Conservation (phyloP, 2,329 filamentous ascomycete species). For the Pseudogymnoascus sp. region DNA sequence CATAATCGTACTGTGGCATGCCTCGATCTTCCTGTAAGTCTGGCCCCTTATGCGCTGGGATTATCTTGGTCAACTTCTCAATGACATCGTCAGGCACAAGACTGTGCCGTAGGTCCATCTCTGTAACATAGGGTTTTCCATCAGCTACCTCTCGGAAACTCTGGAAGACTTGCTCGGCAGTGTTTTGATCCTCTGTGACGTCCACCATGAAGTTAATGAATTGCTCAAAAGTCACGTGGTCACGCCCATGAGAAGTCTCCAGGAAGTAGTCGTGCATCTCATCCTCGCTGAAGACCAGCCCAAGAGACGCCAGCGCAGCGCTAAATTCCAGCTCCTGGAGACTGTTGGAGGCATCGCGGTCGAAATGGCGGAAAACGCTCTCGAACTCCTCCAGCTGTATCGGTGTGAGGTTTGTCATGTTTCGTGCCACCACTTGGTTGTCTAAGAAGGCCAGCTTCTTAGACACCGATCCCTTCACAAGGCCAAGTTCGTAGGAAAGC, state of each 20-base stretch:
- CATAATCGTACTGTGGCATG: conserved; percentile 87
- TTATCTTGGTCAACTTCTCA: conserved; percentile 78
- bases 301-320: conserved; percentile 87
- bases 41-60: conserved; percentile 76
- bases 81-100: conserved; percentile 96
- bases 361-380: conserved; percentile 95
- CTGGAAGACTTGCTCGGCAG: conserved; percentile 96
- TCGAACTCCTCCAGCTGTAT: conserved; percentile 99
- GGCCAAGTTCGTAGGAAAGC: conserved; percentile 80
- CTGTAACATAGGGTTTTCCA: conserved; percentile 96
- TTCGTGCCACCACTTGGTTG: conserved; percentile 95
- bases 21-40: conserved; percentile 80
- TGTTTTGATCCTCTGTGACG: conserved; percentile 97
- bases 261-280: conserved; percentile 97
- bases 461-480: conserved; percentile 85
- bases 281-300: conserved; percentile 90
- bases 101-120: conserved; percentile 90
- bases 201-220: conserved; percentile 99
- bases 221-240: conserved; percentile 90
- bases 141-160: conserved; percentile 96
- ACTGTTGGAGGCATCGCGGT: conserved; percentile 83
- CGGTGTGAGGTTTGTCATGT: conserved; percentile 97
- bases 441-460: conserved; percentile 97
- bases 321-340: conserved; percentile 93
- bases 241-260: conserved; percentile 70